Evolutionary conservation across 768 basidiomycete species (phyloP), one percentile per base, ranked within the genome.

Genomic region (Boletus reticulatus): DNA sequence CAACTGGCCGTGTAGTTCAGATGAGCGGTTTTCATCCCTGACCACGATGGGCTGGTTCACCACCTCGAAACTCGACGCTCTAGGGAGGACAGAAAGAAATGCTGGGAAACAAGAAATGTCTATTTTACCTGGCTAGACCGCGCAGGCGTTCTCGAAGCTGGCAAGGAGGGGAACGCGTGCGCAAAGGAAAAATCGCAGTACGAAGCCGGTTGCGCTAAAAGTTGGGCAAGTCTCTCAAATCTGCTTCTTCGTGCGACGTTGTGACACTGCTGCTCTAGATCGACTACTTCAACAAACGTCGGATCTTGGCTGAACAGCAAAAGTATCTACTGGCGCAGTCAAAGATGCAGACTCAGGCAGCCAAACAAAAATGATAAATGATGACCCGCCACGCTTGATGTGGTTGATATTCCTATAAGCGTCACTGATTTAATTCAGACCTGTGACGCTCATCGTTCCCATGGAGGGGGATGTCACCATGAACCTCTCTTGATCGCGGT

Each of bases 221-320:
- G 93, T 72, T 96, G 93, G 93, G 94, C 93, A 69, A 53, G 86
- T 79, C 19, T 34, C 34, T 34, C 27, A 27, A 27, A 14, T 6
- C 34, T 14, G 13, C 13, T 34, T 32, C 32, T 32, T 14, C 12
- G 12, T 34, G 12, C 34, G 13, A 14, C 34, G 11, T 13, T 34
- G 5, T 12, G 13, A 34, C 34, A 14, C 11, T 1, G 13, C 11
- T 34, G 27, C 27, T 27, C 8, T 62, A 97, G 95, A 87, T 98
- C 64, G 90, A 91, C 27, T 95, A 98, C 70, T 97, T 97, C 67
- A 96, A 97, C 75, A 89, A 92, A 69, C 84, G 94, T 36, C 80
- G 94, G 50, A 82, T 92, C 36, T 81, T 94, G 49, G 88, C 84
- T 10, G 89, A 88, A 57, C 83, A 85, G 53, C 91, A 92, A 71